These are phyloP conservation scores for Geotrichum aggregatum DNA, from an alignment of 1,139 yeast genomes.

Conservation along the genomic window DNA sequence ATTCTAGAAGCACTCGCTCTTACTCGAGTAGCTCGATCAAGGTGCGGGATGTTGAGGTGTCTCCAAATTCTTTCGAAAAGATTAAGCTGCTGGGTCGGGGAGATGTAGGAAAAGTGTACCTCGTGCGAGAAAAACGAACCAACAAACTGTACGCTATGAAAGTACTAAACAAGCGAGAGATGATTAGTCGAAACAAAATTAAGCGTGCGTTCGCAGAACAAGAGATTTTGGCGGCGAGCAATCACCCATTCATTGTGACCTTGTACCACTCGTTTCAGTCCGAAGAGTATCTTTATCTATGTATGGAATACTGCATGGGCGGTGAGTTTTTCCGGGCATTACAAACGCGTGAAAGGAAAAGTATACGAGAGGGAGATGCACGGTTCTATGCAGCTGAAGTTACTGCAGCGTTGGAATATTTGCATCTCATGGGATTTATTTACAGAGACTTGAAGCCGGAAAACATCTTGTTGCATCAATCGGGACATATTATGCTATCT, in stretches of 20 bases:
- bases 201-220: slow-evolving; percentile 95
- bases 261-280: slow-evolving; percentile 95
- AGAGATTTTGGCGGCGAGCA: slow-evolving; percentile 89
- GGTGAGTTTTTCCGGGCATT: slow-evolving; percentile 97
- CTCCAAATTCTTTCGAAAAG: slow-evolving; percentile 83
- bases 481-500: slow-evolving; percentile 95
- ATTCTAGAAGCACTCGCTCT: slow-evolving; percentile 44
- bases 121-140: slow-evolving; percentile 76
- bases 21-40: slow-evolving; percentile 67
- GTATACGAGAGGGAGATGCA: slow-evolving; percentile 87
- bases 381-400: slow-evolving; percentile 95
- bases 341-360: slow-evolving; percentile 83
- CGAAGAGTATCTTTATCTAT: slow-evolving; percentile 83
- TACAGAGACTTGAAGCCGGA: slow-evolving; percentile 95
- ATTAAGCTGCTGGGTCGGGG: slow-evolving; percentile 88
- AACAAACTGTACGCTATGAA: slow-evolving; percentile 87
- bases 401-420: slow-evolving; percentile 90
- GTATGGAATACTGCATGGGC: slow-evolving; percentile 99
- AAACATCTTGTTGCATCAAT: slow-evolving; percentile 84
- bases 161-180: slow-evolving; percentile 81
- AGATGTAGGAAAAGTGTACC: slow-evolving; percentile 93
- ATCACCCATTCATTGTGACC: slow-evolving; percentile 96
- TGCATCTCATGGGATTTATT: slow-evolving; percentile 94
- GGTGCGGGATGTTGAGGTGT: slow-evolving; percentile 72
- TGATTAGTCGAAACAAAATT: slow-evolving; percentile 91